Conservation (phyloP, 805 yeast genomes). For the Saturnispora dispora region DNA sequence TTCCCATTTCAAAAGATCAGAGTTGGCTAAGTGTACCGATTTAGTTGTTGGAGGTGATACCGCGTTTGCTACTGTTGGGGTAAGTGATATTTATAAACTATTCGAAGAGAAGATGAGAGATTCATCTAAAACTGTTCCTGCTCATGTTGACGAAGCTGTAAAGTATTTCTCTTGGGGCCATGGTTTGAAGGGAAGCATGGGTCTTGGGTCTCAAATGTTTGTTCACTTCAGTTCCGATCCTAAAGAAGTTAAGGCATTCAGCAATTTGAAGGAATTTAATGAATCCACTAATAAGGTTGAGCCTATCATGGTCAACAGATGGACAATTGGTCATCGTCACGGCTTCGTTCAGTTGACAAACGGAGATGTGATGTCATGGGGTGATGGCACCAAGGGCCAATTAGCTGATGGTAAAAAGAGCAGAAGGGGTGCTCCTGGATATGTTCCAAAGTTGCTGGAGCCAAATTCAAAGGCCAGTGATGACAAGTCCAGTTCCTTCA, state of each 20-base stretch:
- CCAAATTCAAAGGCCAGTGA: slow-evolving; percentile 37
- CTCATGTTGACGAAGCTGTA: slow-evolving; percentile 14
- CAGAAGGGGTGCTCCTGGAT: slow-evolving; percentile 45
- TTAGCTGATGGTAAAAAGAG: slow-evolving; percentile 72
- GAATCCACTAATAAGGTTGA: slow-evolving; percentile 35
- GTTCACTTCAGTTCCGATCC: slow-evolving; percentile 69
- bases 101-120: slow-evolving; percentile 25
- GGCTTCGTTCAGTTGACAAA: slow-evolving; percentile 49
- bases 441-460: slow-evolving; percentile 49
- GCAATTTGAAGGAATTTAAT: slow-evolving; percentile 44
- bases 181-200: slow-evolving; percentile 81
- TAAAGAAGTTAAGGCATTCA: slow-evolving; percentile 41
- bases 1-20: slow-evolving; percentile 32
- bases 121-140: slow-evolving; percentile 10
- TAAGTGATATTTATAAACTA: slow-evolving; percentile 29
- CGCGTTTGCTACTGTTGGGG: slow-evolving; percentile 39
- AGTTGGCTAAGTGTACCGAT: slow-evolving; percentile 38
- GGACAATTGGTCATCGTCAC: slow-evolving; percentile 63
- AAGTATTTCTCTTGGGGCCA: slow-evolving; percentile 62
- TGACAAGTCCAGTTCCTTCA: background rate
- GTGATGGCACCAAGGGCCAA: slow-evolving; percentile 76
- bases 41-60: slow-evolving; percentile 69
- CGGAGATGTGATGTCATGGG: slow-evolving; percentile 69
- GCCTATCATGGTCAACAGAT: slow-evolving; percentile 38
- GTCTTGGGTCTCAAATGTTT: slow-evolving; percentile 50